phyloP scores from a whole-genome alignment of 495 filamentous ascomycete species.

The Elasticomyces elasticus region DNA sequence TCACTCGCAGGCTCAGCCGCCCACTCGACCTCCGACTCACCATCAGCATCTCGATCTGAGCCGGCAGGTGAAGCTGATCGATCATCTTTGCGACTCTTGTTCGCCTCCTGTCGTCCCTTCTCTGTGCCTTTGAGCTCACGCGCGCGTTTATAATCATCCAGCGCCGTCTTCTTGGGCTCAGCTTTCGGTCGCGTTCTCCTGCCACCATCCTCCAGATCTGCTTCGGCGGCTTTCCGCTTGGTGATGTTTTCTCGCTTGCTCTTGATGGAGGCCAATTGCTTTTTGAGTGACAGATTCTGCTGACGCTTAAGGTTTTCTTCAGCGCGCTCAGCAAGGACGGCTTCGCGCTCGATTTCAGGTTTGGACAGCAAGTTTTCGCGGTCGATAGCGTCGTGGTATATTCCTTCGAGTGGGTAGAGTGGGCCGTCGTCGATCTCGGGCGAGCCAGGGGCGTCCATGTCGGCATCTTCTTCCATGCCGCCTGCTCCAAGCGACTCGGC shows the following conservation, averaged over 20 bases:
- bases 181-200: slow-evolving; percentile 78
- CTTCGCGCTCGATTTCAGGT: slow-evolving; percentile 82
- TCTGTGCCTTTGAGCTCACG: slow-evolving; percentile 75
- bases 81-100: slow-evolving; percentile 33
- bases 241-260: slow-evolving; percentile 50
- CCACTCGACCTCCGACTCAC: slow-evolving; percentile 73
- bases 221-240: slow-evolving; percentile 71
- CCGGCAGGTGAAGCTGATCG: slow-evolving; percentile 24
- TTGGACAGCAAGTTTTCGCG: slow-evolving; percentile 74
- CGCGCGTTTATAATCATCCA: slow-evolving; percentile 74
- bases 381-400: slow-evolving; percentile 69
- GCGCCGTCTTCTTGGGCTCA: slow-evolving; percentile 35
- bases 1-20: slow-evolving; percentile 42
- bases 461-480: slow-evolving; percentile 72
- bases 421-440: slow-evolving; percentile 49
- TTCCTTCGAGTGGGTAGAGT: slow-evolving; percentile 79
- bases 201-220: slow-evolving; percentile 60
- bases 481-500: slow-evolving; percentile 61
- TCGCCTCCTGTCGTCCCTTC: slow-evolving; percentile 31
- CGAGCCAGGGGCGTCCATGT: slow-evolving; percentile 42
- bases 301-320: slow-evolving; percentile 66
- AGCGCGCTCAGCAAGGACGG: slow-evolving; percentile 80
- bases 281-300: slow-evolving; percentile 77
- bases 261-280: slow-evolving; percentile 61
- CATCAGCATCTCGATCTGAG: slow-evolving; percentile 59